A percentile compares a stretch with the other conserved stretches of the same genome.
Evolutionary conservation across 108 stramenopile species (phyloP).

Genomic region (Aurantiochytrium sp.): DNA sequence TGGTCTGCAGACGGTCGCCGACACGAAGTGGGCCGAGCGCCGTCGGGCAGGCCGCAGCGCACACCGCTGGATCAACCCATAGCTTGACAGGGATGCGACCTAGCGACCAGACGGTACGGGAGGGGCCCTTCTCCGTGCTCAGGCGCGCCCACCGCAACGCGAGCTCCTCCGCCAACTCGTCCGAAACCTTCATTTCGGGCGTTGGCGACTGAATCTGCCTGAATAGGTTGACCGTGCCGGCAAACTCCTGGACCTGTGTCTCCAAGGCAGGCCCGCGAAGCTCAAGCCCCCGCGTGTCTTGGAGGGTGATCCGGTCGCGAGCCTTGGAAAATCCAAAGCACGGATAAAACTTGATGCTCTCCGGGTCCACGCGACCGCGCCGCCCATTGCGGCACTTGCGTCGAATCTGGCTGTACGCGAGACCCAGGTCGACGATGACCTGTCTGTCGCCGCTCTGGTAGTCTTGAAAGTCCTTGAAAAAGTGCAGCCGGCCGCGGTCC

Average conservation of each 20-base stretch:
- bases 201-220: background rate
- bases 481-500: conserved; percentile 28
- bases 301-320: background rate
- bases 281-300: background rate
- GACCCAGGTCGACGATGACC: conserved; percentile 26
- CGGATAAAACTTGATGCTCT: conserved; percentile 26
- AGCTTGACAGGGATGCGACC: background rate
- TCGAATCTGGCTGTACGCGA: background rate
- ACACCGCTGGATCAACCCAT: background rate
- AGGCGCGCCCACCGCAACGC: background rate
- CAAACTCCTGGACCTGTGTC: background rate
- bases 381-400: background rate
- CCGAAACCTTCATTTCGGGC: background rate
- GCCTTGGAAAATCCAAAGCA: background rate
- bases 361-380: background rate
- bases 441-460: conserved; percentile 24
- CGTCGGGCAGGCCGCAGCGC: background rate
- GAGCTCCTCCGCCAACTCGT: background rate
- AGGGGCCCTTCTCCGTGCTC: background rate
- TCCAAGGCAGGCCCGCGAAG: background rate
- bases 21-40: background rate
- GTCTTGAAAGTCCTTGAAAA: background rate
- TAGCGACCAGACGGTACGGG: background rate
- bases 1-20: background rate
- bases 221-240: background rate